phyloP scores from a whole-genome alignment of 1,139 yeast genomes.

The Keqinozyma sinolaborantium region DNA sequence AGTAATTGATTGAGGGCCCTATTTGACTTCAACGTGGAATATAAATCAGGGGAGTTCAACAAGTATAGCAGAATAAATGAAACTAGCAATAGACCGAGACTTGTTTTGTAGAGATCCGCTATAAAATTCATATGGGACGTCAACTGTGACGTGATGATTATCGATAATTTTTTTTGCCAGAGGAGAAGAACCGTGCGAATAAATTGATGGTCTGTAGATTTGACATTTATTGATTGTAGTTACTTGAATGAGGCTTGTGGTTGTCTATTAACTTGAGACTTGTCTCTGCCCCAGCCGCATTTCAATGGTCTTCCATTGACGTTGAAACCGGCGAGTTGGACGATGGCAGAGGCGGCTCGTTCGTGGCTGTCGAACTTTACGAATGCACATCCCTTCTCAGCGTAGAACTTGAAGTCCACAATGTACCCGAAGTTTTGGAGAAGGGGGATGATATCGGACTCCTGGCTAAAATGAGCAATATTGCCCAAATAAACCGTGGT shows the following conservation, averaged over 20 bases:
- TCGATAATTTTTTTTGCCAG: background rate
- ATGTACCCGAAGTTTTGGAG: conserved; percentile 79
- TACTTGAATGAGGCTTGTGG: background rate
- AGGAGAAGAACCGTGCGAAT: too few species aligned
- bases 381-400: conserved; percentile 82
- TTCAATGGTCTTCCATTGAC: conserved; percentile 77
- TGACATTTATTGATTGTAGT: too few species aligned
- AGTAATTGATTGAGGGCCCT: background rate
- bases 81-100: too few species aligned
- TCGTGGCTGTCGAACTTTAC: conserved; percentile 85
- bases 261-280: conserved; percentile 26
- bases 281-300: conserved; percentile 86
- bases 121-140: background rate
- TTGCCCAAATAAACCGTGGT: conserved; percentile 90
- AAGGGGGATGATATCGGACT: conserved; percentile 70
- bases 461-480: conserved; percentile 72
- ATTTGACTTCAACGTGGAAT: background rate
- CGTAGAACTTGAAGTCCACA: conserved; percentile 75
- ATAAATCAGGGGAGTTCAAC: too few species aligned
- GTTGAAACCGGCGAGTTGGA: conserved; percentile 71
- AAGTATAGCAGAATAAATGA: too few species aligned
- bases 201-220: too few species aligned
- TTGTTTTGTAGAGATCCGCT: too few species aligned
- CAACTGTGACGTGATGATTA: background rate
- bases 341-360: conserved; percentile 84